A percentile compares a stretch with the other conserved stretches of the same genome.
These are phyloP conservation scores for Russula compacta DNA, from an alignment of 768 basidiomycete species.

Conservation along the genomic window DNA sequence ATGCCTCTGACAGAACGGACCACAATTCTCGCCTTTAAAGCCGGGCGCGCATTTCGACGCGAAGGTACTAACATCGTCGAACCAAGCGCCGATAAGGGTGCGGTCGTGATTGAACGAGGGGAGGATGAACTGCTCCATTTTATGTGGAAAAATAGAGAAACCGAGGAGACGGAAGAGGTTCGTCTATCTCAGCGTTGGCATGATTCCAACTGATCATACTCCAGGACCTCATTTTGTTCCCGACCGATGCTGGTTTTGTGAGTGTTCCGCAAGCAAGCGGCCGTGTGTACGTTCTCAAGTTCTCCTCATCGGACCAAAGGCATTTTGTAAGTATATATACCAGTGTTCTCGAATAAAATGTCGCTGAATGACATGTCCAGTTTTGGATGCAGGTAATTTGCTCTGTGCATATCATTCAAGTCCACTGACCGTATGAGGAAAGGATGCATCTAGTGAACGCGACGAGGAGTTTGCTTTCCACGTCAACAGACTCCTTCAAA, in stretches of 20 bases:
- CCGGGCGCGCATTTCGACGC: conserved; percentile 67
- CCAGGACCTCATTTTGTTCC: conserved; percentile 83
- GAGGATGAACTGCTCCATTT: conserved; percentile 76
- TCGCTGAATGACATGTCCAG: conserved; percentile 30
- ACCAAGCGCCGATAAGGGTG: conserved; percentile 60
- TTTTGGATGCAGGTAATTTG: conserved; percentile 77
- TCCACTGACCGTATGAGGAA: not conserved
- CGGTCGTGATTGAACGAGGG: conserved; percentile 54
- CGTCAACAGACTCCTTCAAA: conserved; percentile 59
- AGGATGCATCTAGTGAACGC: conserved; percentile 60
- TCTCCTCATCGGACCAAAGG: conserved; percentile 80
- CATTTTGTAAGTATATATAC: conserved; percentile 60
- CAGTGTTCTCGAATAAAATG: not conserved
- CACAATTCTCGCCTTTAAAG: conserved; percentile 44
- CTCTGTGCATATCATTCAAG: not conserved
- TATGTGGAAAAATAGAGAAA: conserved; percentile 67
- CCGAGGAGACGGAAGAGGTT: conserved; percentile 55
- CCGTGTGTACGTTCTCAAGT: conserved; percentile 81
- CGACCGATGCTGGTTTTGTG: conserved; percentile 73
- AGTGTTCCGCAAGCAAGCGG: conserved; percentile 64
- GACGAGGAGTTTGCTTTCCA: conserved; percentile 69
- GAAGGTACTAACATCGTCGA: conserved; percentile 61
- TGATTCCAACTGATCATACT: not conserved
- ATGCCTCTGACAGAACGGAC: conserved; percentile 16
- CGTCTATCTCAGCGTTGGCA: conserved; percentile 7